A percentile compares a stretch with the other conserved stretches of the same genome.
phyloP scores from a whole-genome alignment of 345 rosid species.

The Mercurialis annua region DNA sequence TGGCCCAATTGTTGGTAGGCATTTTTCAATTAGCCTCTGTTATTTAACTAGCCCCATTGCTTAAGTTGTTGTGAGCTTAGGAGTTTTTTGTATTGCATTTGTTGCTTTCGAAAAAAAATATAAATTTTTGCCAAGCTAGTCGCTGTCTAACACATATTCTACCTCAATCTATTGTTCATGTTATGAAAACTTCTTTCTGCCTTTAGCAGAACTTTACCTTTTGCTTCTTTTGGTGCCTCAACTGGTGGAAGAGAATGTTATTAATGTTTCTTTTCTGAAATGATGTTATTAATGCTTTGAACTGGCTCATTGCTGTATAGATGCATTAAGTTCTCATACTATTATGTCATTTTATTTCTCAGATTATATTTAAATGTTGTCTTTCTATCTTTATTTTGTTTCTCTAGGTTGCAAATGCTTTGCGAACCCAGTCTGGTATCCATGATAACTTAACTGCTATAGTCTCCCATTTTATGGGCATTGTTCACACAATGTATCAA shows the following conservation, averaged over 20 bases:
- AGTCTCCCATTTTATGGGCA: slow-evolving; percentile 65
- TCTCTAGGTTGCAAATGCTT: slow-evolving; percentile 69
- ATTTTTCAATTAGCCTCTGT: too few species aligned
- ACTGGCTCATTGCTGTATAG: neutral
- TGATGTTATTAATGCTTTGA: neutral
- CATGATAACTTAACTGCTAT: slow-evolving; percentile 50
- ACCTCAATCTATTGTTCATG: too few species aligned
- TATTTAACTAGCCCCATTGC: neutral
- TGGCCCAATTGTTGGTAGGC: slow-evolving; percentile 74
- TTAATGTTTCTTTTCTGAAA: neutral
- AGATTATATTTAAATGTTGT: neutral
- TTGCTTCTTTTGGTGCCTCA: neutral
- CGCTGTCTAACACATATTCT: too few species aligned
- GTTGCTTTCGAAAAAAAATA: too few species aligned
- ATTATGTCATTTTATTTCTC: neutral
- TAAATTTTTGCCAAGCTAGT: too few species aligned
- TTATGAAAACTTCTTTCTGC: neutral
- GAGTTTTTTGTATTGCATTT: too few species aligned
- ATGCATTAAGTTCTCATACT: neutral
- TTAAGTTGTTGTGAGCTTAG: neutral
- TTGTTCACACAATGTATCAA: slow-evolving; percentile 76
- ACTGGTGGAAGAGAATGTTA: neutral
- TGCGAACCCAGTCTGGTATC: slow-evolving; percentile 60
- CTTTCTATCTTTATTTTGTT: neutral
- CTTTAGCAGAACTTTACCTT: neutral